Percentiles rank a stretch among this genome's conserved stretches.
These are phyloP conservation scores for Simplicillium sp. DNA, from an alignment of 2,329 filamentous ascomycete species.

Conservation along the genomic window DNA sequence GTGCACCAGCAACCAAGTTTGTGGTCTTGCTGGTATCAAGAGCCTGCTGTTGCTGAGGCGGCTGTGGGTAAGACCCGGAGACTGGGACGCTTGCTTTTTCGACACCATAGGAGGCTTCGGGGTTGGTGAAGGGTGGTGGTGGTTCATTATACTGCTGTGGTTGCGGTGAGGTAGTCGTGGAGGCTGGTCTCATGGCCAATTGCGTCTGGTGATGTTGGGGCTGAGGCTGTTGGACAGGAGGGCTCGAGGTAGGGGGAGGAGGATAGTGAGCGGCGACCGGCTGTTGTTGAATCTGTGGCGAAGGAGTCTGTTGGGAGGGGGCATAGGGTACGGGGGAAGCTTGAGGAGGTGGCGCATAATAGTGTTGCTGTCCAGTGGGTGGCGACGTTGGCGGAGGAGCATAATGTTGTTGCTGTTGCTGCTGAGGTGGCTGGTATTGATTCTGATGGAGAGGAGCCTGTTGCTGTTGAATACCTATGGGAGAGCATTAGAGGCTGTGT, in stretches of 20 bases:
- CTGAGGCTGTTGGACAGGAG: slow-evolving; percentile 10
- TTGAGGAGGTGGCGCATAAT: slow-evolving; percentile 33
- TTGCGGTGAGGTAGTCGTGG: slow-evolving; percentile 1
- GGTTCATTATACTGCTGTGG: slow-evolving; percentile 1
- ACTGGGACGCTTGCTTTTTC: slow-evolving; percentile 19
- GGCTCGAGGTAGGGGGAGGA: slow-evolving; percentile 11
- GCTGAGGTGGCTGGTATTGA: background rate
- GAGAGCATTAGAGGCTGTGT: background rate
- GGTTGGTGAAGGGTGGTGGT: slow-evolving; percentile 7
- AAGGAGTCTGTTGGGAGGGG: slow-evolving; percentile 19
- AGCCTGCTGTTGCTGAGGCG: slow-evolving; percentile 12
- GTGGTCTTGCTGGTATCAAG: slow-evolving; percentile 14
- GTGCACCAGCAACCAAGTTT: slow-evolving; percentile 20
- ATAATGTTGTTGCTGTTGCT: slow-evolving; percentile 26
- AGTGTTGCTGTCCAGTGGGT: slow-evolving; percentile 33
- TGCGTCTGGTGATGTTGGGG: slow-evolving; percentile 10
- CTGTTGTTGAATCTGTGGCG: slow-evolving; percentile 18
- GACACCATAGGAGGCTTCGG: slow-evolving; percentile 12
- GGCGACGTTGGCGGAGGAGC: slow-evolving; percentile 37
- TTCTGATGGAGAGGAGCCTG: too few relatives aligned
- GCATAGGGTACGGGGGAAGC: slow-evolving; percentile 22
- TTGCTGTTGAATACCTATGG: slow-evolving; percentile 3
- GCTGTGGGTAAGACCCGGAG: slow-evolving; percentile 4
- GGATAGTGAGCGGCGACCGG: slow-evolving; percentile 15
- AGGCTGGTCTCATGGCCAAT: slow-evolving; percentile 14